These are phyloP conservation scores for Podospora sp. DNA, from an alignment of 495 filamentous ascomycete species.

Conservation along the genomic window DNA sequence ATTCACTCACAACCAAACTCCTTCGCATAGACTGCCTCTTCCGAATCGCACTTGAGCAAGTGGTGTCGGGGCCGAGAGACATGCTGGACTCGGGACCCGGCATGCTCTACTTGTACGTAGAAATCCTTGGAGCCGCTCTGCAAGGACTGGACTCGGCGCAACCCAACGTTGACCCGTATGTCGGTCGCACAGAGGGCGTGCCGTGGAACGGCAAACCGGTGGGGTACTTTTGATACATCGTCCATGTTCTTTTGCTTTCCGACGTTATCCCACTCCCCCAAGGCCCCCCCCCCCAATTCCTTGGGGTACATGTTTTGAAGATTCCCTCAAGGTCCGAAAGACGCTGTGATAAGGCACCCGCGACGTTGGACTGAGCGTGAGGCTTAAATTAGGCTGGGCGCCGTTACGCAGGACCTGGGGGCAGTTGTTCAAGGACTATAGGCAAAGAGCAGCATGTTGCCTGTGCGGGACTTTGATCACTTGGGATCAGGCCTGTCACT, in stretches of 20 bases:
- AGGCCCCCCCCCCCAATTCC: background rate
- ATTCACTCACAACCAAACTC: no score
- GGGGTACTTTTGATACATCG: constrained; percentile 4
- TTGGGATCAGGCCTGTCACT: background rate
- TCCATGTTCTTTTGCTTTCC: background rate
- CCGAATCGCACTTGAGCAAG: no score
- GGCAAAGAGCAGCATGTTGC: background rate
- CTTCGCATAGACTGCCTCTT: no score
- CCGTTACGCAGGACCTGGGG: background rate
- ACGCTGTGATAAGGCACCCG: background rate
- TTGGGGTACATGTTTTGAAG: background rate
- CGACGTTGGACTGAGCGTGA: background rate
- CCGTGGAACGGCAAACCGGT: constrained; percentile 9
- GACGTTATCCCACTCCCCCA: background rate
- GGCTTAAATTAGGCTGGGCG: constrained; percentile 8
- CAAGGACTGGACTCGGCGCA: background rate
- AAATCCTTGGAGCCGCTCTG: background rate
- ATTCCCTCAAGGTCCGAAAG: background rate
- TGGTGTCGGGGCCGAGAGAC: no score
- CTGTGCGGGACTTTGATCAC: background rate
- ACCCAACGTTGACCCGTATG: background rate
- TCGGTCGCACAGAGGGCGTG: background rate
- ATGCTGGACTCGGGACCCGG: no score
- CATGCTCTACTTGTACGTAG: background rate
- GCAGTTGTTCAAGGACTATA: background rate